A percentile compares a stretch with the other conserved stretches of the same genome.
phyloP scores from a whole-genome alignment of 495 filamentous ascomycete species.

The Talaromyces thailandensis region DNA sequence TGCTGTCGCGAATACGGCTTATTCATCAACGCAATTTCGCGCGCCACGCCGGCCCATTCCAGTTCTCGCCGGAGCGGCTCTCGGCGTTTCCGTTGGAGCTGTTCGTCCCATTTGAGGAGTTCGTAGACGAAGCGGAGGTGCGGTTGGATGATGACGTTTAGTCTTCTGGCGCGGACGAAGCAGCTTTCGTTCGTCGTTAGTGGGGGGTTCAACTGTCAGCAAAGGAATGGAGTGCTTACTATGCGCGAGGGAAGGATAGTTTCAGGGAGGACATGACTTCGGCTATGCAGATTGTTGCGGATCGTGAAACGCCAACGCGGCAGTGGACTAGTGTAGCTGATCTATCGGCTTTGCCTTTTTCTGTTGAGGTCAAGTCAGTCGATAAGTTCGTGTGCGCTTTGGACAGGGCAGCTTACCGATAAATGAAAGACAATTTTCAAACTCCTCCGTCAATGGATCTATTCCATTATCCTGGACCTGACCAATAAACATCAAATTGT shows the following conservation, averaged over 20 bases:
- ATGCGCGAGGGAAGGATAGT: conserved; percentile 84
- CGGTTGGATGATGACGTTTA: conserved; percentile 69
- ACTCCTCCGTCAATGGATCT: conserved; percentile 80
- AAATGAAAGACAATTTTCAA: conserved; percentile 79
- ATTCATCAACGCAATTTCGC: conserved; percentile 94
- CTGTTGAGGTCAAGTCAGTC: conserved; percentile 29
- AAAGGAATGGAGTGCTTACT: conserved; percentile 55
- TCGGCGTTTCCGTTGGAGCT: conserved; percentile 34
- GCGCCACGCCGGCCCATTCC: conserved; percentile 81
- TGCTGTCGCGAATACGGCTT: conserved; percentile 63
- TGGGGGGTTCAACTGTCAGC: no score
- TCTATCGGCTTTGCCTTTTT: conserved; percentile 60
- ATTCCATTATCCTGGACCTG: conserved; percentile 95
- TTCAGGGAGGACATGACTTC: conserved; percentile 81
- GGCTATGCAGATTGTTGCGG: conserved; percentile 95
- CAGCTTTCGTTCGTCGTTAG: no score
- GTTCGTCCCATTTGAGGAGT: conserved; percentile 92
- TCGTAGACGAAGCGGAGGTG: conserved; percentile 61
- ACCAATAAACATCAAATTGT: conserved; percentile 70
- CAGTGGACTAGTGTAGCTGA: conserved; percentile 94
- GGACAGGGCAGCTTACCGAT: conserved; percentile 58
- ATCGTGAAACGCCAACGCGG: conserved; percentile 88
- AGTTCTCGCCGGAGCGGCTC: conserved; percentile 58
- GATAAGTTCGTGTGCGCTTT: neutral
- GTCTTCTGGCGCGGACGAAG: conserved; percentile 82